Evolutionary conservation across 2,329 filamentous ascomycete genomes (phyloP), one percentile per base, ranked within the genome.

Genomic region (Metarhizium guizhouense): DNA sequence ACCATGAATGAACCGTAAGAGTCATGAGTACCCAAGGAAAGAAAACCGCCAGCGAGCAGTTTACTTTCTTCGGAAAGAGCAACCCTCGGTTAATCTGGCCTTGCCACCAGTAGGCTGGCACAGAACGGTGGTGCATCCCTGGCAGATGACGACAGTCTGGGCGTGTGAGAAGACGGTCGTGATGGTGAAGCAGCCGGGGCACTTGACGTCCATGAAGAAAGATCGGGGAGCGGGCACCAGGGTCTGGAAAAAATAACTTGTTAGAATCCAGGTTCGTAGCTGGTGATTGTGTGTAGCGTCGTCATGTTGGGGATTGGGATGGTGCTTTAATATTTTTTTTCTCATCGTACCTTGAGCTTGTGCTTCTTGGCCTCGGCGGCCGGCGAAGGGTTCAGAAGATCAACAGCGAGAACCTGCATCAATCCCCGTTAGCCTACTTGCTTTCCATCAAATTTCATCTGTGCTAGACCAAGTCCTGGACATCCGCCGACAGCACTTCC

Each of bases 201-300:
- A 99, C 88, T 99, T 99, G 84, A 99, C 94, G 76, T 99, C 94
- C 94, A 99, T 99, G 90, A 99, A 99, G 89, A 97, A 99, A 67
- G 93, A 97, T 77, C 94, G 90, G 72, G 94, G 94, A 66, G 85
- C 87, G 71, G 94, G 94, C 75, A 99, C 94, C 71, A 99, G 89
- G 67, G 84, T 91, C 91, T 95, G 67, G 61, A 54, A 18, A 50
- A 16, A 36, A 42, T 4, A 20, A 3, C 2, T 32, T 40, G 36
- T 54, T 54, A 57, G 48, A 54, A 36, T 38, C 18, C 11, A 25
- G 4, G 32, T 40, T 57, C 11, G 16, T 42, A 11, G 50, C 25
- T 50, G 48, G 32, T 25, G 25, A 25, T 18, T 43, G 52, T 38
- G 49, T 38, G 10, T 32, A 30, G 57, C 25, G 29, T 25, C 43